Conservation (phyloP, 208 protist species). For the Trypanosoma brucei region DNA sequence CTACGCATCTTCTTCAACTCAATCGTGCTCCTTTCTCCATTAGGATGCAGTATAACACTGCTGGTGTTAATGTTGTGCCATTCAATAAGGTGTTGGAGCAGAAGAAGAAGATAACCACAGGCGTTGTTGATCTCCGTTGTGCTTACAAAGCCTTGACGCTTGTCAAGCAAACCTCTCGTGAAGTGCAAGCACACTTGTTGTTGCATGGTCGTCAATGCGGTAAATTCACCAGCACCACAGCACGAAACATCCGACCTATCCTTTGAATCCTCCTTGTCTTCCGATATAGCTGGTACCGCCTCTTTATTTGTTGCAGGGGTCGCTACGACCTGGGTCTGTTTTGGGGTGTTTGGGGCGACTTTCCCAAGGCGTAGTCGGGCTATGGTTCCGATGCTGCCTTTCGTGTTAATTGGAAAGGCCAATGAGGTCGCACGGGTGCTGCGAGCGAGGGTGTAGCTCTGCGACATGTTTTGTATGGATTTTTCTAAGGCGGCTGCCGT, state of each 20-base stretch:
- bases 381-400: constrained; percentile 46
- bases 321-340: background rate
- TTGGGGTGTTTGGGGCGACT: constrained; percentile 16
- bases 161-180: constrained; percentile 19
- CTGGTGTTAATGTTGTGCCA: constrained; percentile 38
- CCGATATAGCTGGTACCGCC: too few species aligned
- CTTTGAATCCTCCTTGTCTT: too few species aligned
- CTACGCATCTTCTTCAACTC: constrained; percentile 16
- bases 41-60: constrained; percentile 34
- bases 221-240: background rate
- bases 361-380: constrained; percentile 59
- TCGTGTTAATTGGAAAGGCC: constrained; percentile 51
- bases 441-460: constrained; percentile 22
- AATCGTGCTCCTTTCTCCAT: constrained; percentile 47
- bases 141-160: constrained; percentile 29
- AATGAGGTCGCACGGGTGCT: constrained; percentile 31
- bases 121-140: constrained; percentile 64
- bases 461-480: constrained; percentile 15
- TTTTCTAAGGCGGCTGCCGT: constrained; percentile 5
- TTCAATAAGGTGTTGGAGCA: constrained; percentile 41
- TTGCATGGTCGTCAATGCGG: background rate
- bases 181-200: constrained; percentile 20
- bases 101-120: constrained; percentile 50
- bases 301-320: background rate
- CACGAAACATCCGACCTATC: background rate